Evolutionary conservation across 345 rosid genomes (phyloP).

Genomic region (Microcos paniculata): DNA sequence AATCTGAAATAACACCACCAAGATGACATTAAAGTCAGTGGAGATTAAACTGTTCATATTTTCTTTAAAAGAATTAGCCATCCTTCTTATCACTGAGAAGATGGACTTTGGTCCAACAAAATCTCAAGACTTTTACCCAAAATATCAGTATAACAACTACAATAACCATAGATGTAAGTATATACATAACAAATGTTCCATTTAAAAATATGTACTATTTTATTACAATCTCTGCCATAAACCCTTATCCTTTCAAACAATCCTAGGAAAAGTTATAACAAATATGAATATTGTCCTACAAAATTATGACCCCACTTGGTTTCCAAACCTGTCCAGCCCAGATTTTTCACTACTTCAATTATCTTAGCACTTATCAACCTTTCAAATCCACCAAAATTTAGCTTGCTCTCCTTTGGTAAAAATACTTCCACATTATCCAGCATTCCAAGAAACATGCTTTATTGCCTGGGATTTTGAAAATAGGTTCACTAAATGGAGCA

Average conservation of each 20-base stretch:
- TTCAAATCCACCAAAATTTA: neutral
- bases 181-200: neutral
- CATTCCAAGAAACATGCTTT: neutral
- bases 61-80: neutral
- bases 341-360: neutral
- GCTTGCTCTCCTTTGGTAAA: neutral
- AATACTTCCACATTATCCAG: neutral
- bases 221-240: neutral
- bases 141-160: neutral
- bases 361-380: neutral
- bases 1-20: neutral
- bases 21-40: neutral
- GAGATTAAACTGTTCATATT: neutral
- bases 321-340: neutral
- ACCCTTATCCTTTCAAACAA: neutral
- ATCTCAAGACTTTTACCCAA: neutral
- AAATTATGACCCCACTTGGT: neutral
- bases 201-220: neutral
- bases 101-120: neutral
- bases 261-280: neutral
- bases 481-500: neutral
- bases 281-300: neutral
- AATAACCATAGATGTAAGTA: neutral
- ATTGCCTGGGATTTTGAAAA: neutral
- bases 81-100: neutral